Evolutionary conservation across 2,329 filamentous ascomycete genomes (phyloP).

Genomic region (Sordariomycetes sp.): DNA sequence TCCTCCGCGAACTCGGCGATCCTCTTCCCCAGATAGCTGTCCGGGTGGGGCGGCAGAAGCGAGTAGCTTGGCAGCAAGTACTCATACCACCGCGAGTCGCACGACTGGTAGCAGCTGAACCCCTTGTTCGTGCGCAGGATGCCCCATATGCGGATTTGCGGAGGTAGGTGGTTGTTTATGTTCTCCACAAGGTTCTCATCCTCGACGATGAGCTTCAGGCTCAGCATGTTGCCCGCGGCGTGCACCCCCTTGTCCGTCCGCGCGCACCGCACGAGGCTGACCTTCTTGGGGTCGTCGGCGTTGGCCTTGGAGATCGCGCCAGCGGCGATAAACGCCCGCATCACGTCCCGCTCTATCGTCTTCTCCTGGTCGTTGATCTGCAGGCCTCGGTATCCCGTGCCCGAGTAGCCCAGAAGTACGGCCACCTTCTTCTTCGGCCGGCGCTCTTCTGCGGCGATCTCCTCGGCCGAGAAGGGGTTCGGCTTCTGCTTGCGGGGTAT

Average conservation of each 20-base stretch:
- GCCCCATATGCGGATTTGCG: slow-evolving; percentile 92
- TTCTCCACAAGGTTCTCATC: slow-evolving; percentile 78
- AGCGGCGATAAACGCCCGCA: slow-evolving; percentile 80
- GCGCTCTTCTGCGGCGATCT: slow-evolving; percentile 79
- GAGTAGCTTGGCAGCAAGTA: slow-evolving; percentile 92
- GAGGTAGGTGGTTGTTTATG: slow-evolving; percentile 76
- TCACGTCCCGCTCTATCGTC: slow-evolving; percentile 94
- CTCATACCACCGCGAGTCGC: slow-evolving; percentile 94
- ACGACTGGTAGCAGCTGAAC: slow-evolving; percentile 91
- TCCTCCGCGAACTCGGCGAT: slow-evolving; percentile 69
- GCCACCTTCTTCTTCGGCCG: slow-evolving; percentile 94
- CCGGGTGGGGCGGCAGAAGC: slow-evolving; percentile 83
- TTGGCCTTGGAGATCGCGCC: slow-evolving; percentile 95
- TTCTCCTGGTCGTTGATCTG: slow-evolving; percentile 76
- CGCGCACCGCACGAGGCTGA: slow-evolving; percentile 84
- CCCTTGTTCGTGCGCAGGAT: slow-evolving; percentile 79
- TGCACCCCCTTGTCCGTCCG: slow-evolving; percentile 97
- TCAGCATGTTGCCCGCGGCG: slow-evolving; percentile 90
- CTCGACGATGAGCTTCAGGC: slow-evolving; percentile 90
- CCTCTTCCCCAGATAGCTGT: slow-evolving; percentile 74
- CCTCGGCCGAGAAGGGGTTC: slow-evolving; percentile 56
- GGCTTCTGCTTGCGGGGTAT: slow-evolving; percentile 8
- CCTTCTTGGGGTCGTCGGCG: slow-evolving; percentile 93
- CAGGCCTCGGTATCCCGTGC: slow-evolving; percentile 95
- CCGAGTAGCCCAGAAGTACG: slow-evolving; percentile 89